Conservation (phyloP, 306 rosid genomes). For the Cucurbita pepo region DNA sequence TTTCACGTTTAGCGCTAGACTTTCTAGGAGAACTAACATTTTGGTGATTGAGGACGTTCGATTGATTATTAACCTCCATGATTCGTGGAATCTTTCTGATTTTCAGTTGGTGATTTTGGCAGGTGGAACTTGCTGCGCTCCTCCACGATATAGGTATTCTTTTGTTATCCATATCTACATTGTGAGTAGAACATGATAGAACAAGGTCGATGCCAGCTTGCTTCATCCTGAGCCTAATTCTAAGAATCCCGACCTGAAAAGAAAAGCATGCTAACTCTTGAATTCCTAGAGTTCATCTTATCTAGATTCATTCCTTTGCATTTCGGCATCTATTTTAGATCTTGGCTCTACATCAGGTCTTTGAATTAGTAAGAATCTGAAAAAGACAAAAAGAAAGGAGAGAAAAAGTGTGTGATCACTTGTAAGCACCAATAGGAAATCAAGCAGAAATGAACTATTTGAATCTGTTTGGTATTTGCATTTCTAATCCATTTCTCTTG, state of each 20-base stretch:
- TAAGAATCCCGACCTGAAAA: not conserved
- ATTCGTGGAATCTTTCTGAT: not conserved
- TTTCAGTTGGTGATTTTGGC: constrained; percentile 10
- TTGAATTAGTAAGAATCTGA: not conserved
- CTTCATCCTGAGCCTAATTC: not conserved
- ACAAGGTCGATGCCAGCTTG: not conserved
- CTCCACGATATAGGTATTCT: constrained; percentile 67
- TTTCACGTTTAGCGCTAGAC: not conserved
- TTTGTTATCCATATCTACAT: not conserved
- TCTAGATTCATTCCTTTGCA: not conserved
- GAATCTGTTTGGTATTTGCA: not conserved
- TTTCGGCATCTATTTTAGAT: not conserved
- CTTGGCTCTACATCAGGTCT: not conserved
- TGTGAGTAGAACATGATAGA: not conserved
- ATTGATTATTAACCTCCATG: not conserved
- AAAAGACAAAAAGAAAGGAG: not conserved
- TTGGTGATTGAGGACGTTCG: not conserved
- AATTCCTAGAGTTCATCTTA: not conserved
- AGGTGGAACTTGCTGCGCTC: constrained; percentile 85
- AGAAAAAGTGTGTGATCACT: not conserved
- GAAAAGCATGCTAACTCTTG: not conserved
- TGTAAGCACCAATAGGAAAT: not conserved
- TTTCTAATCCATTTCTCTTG: not conserved
- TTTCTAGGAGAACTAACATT: not conserved
- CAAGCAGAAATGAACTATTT: not conserved